These are phyloP conservation scores for Candida sithepensis DNA, from an alignment of 805 yeast genomes.

Conservation along the genomic window DNA sequence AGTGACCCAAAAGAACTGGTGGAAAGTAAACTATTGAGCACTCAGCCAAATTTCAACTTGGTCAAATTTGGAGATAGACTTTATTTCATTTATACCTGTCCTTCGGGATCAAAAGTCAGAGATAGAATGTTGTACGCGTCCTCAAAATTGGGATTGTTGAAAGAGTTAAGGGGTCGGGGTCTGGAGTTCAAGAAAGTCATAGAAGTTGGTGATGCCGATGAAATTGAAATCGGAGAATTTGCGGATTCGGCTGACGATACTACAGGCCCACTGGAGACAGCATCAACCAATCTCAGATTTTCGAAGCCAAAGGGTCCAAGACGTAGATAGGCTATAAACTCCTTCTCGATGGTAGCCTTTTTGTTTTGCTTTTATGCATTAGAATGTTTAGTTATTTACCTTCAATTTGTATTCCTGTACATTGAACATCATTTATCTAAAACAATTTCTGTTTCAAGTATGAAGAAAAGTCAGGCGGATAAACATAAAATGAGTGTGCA, in stretches of 20 bases:
- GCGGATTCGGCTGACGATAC: slow-evolving; percentile 14
- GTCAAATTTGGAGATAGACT: slow-evolving; percentile 37
- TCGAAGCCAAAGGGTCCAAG: slow-evolving; percentile 72
- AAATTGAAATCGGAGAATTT: slow-evolving; percentile 54
- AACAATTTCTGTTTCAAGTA: too few species aligned
- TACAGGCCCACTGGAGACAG: too few species aligned
- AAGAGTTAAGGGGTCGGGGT: slow-evolving; percentile 40
- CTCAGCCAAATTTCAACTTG: slow-evolving; percentile 58
- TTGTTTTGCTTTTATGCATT: too few species aligned
- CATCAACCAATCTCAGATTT: slow-evolving; percentile 35
- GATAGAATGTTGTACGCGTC: slow-evolving; percentile 93
- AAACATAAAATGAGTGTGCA: too few species aligned
- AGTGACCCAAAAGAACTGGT: slow-evolving; percentile 24
- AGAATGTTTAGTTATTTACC: too few species aligned
- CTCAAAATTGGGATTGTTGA: slow-evolving; percentile 59
- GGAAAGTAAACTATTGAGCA: slow-evolving; percentile 30
- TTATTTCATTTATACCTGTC: slow-evolving; percentile 81
- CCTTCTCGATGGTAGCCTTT: slow-evolving; percentile 10
- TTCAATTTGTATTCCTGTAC: too few species aligned
- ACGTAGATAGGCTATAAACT: slow-evolving; percentile 31
- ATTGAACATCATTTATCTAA: too few species aligned
- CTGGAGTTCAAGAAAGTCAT: slow-evolving; percentile 43
- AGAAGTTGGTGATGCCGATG: slow-evolving; percentile 73
- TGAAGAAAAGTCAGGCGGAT: too few species aligned
- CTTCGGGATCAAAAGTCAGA: slow-evolving; percentile 83